Evolutionary conservation across 805 yeast genomes (phyloP), one percentile per base, ranked within the genome.

Genomic region (Zygosaccharomyces siamensis): DNA sequence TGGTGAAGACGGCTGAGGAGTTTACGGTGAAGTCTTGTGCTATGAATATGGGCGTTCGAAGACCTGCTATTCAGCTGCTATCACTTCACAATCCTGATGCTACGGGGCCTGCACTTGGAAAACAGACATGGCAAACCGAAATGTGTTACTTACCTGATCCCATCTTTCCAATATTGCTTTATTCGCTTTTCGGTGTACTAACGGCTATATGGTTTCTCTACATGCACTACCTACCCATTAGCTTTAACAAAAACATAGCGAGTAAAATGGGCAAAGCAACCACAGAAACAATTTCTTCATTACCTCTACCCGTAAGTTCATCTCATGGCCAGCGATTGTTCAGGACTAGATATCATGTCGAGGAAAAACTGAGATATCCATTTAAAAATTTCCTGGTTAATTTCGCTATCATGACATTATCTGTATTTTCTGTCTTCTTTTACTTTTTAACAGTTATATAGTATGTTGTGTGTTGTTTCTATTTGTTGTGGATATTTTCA

Each of bases 21-120:
- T 80, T 85, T 54, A 88, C 97, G 0, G 89, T 90, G 26, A 93
- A 93, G 66, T 81, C 95, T 3, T 80, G 85, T 45, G 84, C 97
- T 11, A 86, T 93, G 95, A 90, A 96, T 20, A 86, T 88, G 82
- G 98, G 98, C 0, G 81, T 93, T 26, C 68, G 73, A 45, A 72
- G 74, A 46, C 99, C 99, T 0, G 98, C 96, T 0, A 78, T 89
- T 39, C 97, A 93, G 63, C 65, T 93, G 43, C 67, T 93, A 5
- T 80, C 96, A 0, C 72, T 93, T 38, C 66, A 75, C 59, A 76
- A 78, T 54, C 80, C 81, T 5, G 46, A 47, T 14, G 43, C 45
- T 44, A 60, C 47, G 6, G 50, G 37, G 6, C 18, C 65, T 1
- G 47, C 54, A 3, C 47, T 49, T 0, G 46, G 40, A 8, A 30